Base-by-base conservation (phyloP, 768 basidiomycete genomes). In the Symmetrospora coprosmae region DNA sequence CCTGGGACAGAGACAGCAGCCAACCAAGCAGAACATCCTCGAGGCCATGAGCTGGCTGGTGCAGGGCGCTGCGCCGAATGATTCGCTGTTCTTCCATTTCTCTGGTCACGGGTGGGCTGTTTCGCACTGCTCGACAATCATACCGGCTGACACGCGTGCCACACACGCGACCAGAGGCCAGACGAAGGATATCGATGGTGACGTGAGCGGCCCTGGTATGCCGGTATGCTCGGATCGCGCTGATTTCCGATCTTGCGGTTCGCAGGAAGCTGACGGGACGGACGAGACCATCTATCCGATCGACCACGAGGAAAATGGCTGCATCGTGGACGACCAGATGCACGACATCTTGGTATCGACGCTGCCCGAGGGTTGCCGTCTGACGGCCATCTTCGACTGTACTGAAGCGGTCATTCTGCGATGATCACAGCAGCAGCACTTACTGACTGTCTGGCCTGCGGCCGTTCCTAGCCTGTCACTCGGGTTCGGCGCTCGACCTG, bases 1-100 rank as follows among this genome's bases (percentile, higher is more conserved):
- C 16, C 66, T 66, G 0, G 76, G 85, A 67, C 77, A 78, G 8
- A 78, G 81, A 43, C 77, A 78, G 68, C 72, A 73, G 25, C 92
- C 92, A 0, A 96, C 91, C 0, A 75, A 74, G 60, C 77, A 77
- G 25, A 94, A 96, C 71, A 90, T 97, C 81, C 68, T 87, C 21
- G 73, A 77, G 41, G 89, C 85, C 6, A 91, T 92, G 87, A 77
- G 81, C 62, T 94, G 90, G 90, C 81, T 97, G 17, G 86, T 90
- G 16, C 74, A 72, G 16, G 83, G 78, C 63, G 89, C 90, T 14
- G 73, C 74, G n/a, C 81, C 86, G 1, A 83, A 73, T 64, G 88
- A 91, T 66, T 82, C 88, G 3, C 75, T 90, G 30, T 88, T 90
- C 76, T 86, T 91, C 77, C 88, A 90, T 65, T 91, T 45, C 45